Evolutionary conservation across 768 basidiomycete species (phyloP).

Genomic region (Coprinopsis sp.): DNA sequence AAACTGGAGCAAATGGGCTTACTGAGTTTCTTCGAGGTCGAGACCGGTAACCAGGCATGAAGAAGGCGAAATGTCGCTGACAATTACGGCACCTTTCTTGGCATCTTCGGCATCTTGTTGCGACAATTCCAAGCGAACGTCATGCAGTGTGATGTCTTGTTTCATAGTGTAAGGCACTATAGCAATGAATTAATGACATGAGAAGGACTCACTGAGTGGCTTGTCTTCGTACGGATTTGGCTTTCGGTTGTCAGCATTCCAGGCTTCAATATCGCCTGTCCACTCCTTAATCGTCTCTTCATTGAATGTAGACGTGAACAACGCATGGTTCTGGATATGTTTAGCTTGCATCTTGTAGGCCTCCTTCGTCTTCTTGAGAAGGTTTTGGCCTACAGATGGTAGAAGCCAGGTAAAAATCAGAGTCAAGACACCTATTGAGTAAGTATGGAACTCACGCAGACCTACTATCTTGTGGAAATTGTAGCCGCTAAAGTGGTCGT

Average conservation of each 20-base stretch:
- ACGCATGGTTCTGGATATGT: background rate
- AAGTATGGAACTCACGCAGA: conserved; percentile 11
- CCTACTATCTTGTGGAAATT: conserved; percentile 24
- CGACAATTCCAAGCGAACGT: conserved; percentile 6
- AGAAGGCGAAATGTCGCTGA: background rate
- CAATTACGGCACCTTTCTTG: conserved; percentile 6
- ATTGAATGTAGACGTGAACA: background rate
- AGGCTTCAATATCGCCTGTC: background rate
- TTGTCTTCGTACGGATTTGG: background rate
- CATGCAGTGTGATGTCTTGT: conserved; percentile 9
- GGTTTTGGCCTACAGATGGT: background rate
- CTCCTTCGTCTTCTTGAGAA: background rate
- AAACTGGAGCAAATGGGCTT: too few species aligned
- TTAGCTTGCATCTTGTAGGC: background rate
- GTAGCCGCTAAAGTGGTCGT: conserved; percentile 22
- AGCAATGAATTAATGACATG: background rate
- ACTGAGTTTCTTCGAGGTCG: conserved; percentile 19
- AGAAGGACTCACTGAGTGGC: background rate
- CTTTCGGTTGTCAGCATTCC: background rate
- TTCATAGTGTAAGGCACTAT: background rate
- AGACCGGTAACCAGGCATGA: conserved; percentile 10
- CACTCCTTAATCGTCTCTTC: background rate
- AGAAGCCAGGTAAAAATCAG: too few species aligned
- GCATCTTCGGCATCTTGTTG: conserved; percentile 11
- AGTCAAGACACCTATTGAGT: background rate